Evolutionary conservation across 148 eudicot genomes (phyloP), one percentile per base, ranked within the genome.

Genomic region (Diospyros kaki): DNA sequence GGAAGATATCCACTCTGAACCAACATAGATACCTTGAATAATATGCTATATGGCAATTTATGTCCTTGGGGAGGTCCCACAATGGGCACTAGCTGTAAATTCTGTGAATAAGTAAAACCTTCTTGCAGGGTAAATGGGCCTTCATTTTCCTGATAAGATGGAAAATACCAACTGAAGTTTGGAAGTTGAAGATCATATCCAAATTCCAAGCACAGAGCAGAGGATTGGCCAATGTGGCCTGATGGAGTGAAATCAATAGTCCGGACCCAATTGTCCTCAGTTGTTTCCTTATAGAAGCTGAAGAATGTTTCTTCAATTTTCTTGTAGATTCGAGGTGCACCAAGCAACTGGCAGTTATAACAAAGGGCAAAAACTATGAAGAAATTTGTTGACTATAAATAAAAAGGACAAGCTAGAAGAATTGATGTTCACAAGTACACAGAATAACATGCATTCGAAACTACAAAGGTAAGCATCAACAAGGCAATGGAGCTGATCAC

Each of bases 1-100:
- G 97, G 79, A 51, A 94, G 83, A 76, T 85, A 91, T 18, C 98
- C 98, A 73, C 75, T 77, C 79, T 94, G 98, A 53, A 94, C 93
- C 86, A 94, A 73, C 42, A 69, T 51, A 80, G 86, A 86, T 10
- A 94, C 81, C 78, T 87, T 94, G 68, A 88, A 94, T 64, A 90
- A 45, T 72, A 92, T 82, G 5, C 77, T 73, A 60, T 74, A 94
- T 15, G 98, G 98, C 76, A 92, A 62, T 58, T 85, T 64, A 56
- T 69, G 13, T 41, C 84, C 86, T 62, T 43, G 78, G 1, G 94
- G 88, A 53, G 89, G 95, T 76, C 74, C 82, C 18, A 92, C 74
- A 9, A 90, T 85, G 9, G 97, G 98, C 64, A 90, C 98, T 38
- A 90, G 85, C 50, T 81, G 77, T 58, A 28, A 42, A 73, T 84